Evolutionary conservation across 2,329 filamentous ascomycete species (phyloP), one percentile per base, ranked within the genome.

Genomic region (Xylaria multiplex): DNA sequence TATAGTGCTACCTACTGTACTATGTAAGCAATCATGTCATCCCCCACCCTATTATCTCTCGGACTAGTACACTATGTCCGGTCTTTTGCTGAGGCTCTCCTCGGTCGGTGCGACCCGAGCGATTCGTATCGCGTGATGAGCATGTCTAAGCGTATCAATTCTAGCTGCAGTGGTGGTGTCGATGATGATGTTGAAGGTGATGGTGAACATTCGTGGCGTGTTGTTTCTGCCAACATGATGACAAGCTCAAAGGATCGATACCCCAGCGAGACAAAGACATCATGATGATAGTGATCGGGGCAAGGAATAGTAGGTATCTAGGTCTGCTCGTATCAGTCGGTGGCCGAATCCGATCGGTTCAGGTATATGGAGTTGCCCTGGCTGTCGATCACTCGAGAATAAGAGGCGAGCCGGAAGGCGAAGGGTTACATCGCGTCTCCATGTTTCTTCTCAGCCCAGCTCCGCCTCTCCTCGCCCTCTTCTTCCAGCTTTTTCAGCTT

Each of bases 401-500:
- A 42, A 56, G 32, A 57, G 57, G 42, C 48, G 49, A 63, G 30
- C 62, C 63, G 63, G 66, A 35, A 67, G 64, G 66, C 65, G 62
- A 66, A 59, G 48, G 53, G 66, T 66, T 68, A 59, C 62, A 62
- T 62, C 50, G 58, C 24, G 30, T 46, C 35, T 50, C 63, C 54
- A 53, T 57, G 59, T 57, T 55, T 53, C 16, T n/a, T 53, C 46
- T 68, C 66, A 66, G 66, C 66, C 53, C 64, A 55, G 56, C 66
- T 64, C 57, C 66, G 66, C 66, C 66, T 65, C 62, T 37, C 32
- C 40, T 63, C 63, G 59, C 63, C 54, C 48, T 61, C 55, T 62
- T 52, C 53, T 59, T 52, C 60, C 64, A 66, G 64, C 64, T 67
- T 27, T 46, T 60, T 68, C 66, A 68, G 66, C 66, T 66, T 46